Evolutionary conservation across 192 early-diverging fungal species (phyloP), one percentile per base, ranked within the genome.

Genomic region (Entomortierella beljakovae): DNA sequence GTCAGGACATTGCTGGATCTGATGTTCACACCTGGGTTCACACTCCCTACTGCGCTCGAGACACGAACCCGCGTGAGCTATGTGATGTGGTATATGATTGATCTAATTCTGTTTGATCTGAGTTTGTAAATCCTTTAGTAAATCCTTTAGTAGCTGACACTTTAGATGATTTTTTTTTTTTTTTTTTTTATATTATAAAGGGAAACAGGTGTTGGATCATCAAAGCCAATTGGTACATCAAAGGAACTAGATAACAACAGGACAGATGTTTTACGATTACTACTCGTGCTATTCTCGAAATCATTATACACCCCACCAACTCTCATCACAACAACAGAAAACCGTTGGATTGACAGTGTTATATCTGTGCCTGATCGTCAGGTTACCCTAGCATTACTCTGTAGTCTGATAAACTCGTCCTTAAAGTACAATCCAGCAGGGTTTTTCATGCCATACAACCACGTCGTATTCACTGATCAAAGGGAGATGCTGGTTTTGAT

Each of bases 391-490:
- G 89, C 92, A 10, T 65, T 97, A 57, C 86, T 96, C 7, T 97
- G 95, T 83, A 95, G 94, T 71, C 70, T 96, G 29, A 67, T 96
- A 46, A 98, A 98, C 68, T 96, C 95, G 1, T 89, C 89, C 2
- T 77, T 91, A 7, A 90, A 90, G 42, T 94, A 96, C 71, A 92
- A 95, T 68, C 92, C 93, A 7, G 84, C 91, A 15, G 94, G 95
- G 29, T 97, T 94, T 94, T 91, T 88, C 6, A 83, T 94, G 13
- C 95, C 95, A 38, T 98, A 97, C 80, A 95, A 95, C 66, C 93
- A 95, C 75, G 83, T 95, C 6, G 54, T 95, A 38, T 88, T 92
- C 49, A 84, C 86, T 11, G 92, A 96, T 66, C 84, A 91, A 0
- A 75, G 86, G 16, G 95, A 98, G 61, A 83, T 89, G 25, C 83